Evolutionary conservation across 129 eudicot genomes (phyloP).

Genomic region (Ambrosia artemisiifolia): DNA sequence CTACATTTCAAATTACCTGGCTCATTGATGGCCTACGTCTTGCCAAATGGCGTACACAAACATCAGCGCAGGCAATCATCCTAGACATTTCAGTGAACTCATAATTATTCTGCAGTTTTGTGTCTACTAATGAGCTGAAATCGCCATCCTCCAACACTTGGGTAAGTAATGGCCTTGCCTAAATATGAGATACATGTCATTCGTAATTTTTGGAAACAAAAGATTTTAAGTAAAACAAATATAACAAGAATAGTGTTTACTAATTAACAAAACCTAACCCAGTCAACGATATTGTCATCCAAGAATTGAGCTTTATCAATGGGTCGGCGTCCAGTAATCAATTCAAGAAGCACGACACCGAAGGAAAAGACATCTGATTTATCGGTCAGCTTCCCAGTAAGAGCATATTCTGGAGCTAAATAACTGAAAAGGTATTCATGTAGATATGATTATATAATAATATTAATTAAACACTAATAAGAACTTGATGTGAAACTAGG

Average conservation of each 20-base stretch:
- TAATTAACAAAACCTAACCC: constrained; percentile 40
- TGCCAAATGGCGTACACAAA: constrained; percentile 71
- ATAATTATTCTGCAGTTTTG: constrained; percentile 46
- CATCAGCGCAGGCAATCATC: constrained; percentile 78
- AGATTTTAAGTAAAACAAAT: not conserved
- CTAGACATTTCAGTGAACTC: constrained; percentile 62
- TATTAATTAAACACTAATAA: not conserved
- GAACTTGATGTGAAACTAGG: not conserved
- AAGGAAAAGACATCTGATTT: constrained; percentile 86
- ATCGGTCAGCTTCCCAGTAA: constrained; percentile 63
- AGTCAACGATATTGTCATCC: constrained; percentile 71
- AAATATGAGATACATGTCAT: not conserved
- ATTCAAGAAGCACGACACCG: constrained; percentile 80
- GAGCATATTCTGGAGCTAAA: constrained; percentile 88
- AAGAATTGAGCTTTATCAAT: constrained; percentile 59
- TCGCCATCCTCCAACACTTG: constrained; percentile 58
- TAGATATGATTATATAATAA: not conserved
- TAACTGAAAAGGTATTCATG: constrained; percentile 44
- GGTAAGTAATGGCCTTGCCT: constrained; percentile 85
- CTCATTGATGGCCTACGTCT: constrained; percentile 73
- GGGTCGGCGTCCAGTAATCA: constrained; percentile 86
- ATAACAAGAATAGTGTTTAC: not conserved
- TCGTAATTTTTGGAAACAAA: not conserved
- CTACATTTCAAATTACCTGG: constrained; percentile 41
- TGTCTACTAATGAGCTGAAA: constrained; percentile 52